Conservation (phyloP, 2,329 filamentous ascomycete genomes). For the Pyrenochaeta sp. region DNA sequence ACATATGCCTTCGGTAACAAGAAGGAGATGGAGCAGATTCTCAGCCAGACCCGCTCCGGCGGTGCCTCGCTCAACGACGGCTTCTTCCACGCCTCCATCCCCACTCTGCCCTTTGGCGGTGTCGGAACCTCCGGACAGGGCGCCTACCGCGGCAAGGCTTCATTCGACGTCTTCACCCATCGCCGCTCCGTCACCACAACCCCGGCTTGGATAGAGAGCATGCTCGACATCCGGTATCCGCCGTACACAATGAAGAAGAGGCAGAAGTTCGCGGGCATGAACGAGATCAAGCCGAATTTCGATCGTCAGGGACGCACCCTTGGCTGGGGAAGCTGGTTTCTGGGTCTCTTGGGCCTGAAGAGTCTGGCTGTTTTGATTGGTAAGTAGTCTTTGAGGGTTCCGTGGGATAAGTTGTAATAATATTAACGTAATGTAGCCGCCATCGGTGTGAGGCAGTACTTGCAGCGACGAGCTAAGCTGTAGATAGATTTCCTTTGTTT, state of each 20-base stretch:
- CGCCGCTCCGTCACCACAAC: slow-evolving; percentile 67
- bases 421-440: slow-evolving; percentile 35
- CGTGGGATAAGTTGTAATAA: not conserved
- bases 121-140: slow-evolving; percentile 81
- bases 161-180: slow-evolving; percentile 73
- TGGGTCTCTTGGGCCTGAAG: slow-evolving; percentile 40
- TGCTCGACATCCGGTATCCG: slow-evolving; percentile 72
- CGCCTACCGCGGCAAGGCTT: slow-evolving; percentile 78
- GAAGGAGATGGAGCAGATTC: slow-evolving; percentile 73
- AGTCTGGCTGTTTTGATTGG: slow-evolving; percentile 38
- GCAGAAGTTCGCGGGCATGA: slow-evolving; percentile 59
- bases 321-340: slow-evolving; percentile 44
- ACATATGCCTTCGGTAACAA: slow-evolving; percentile 87
- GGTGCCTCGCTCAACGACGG: slow-evolving; percentile 62
- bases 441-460: slow-evolving; percentile 35
- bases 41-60: slow-evolving; percentile 58
- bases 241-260: slow-evolving; percentile 65
- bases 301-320: slow-evolving; percentile 60
- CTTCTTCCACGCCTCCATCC: slow-evolving; percentile 74
- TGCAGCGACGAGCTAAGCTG: slow-evolving; percentile 39
- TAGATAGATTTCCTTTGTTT: slow-evolving; percentile 6
- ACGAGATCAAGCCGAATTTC: slow-evolving; percentile 64
- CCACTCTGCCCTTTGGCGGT: slow-evolving; percentile 80
- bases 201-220: slow-evolving; percentile 70
- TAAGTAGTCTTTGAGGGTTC: slow-evolving; percentile 33